Evolutionary conservation across 352 stramenopile genomes (phyloP).

Genomic region (Phytophthora sojae): DNA sequence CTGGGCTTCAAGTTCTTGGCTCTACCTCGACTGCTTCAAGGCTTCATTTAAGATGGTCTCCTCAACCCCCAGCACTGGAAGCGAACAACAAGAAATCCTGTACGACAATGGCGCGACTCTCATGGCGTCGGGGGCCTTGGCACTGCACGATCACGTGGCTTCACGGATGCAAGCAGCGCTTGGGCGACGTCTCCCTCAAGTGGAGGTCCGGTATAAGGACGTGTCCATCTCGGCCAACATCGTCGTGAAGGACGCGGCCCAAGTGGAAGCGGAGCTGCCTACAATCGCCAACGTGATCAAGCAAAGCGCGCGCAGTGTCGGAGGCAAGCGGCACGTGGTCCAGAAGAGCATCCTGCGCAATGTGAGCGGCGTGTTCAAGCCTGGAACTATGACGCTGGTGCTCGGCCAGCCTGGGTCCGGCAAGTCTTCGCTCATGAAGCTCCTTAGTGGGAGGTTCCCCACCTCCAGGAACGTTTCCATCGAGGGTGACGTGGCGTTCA

Average conservation of each 20-base stretch:
- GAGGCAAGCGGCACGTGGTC: conserved; percentile 27
- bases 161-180: conserved; percentile 28
- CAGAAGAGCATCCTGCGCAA: conserved; percentile 44
- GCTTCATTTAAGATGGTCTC: conserved; percentile 4
- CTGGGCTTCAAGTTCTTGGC: not conserved
- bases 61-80: not conserved
- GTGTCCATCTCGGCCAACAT: conserved; percentile 39
- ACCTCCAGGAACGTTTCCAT: conserved; percentile 19
- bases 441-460: conserved; percentile 38
- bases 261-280: conserved; percentile 40
- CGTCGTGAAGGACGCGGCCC: conserved; percentile 22
- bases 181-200: conserved; percentile 32
- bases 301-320: conserved; percentile 18
- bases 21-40: not conserved
- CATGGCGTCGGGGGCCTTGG: conserved; percentile 29
- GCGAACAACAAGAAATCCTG: not conserved
- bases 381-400: conserved; percentile 27
- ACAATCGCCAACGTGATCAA: conserved; percentile 44
- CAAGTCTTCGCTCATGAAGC: conserved; percentile 39
- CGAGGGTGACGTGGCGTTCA: conserved; percentile 37
- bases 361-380: conserved; percentile 39
- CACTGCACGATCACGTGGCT: conserved; percentile 34
- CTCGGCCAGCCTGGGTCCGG: conserved; percentile 28
- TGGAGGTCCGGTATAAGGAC: conserved; percentile 55
- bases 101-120: conserved; percentile 22